Evolutionary conservation across 345 rosid species (phyloP).

Genomic region (sweet orange (Citrus sinensis)): DNA sequence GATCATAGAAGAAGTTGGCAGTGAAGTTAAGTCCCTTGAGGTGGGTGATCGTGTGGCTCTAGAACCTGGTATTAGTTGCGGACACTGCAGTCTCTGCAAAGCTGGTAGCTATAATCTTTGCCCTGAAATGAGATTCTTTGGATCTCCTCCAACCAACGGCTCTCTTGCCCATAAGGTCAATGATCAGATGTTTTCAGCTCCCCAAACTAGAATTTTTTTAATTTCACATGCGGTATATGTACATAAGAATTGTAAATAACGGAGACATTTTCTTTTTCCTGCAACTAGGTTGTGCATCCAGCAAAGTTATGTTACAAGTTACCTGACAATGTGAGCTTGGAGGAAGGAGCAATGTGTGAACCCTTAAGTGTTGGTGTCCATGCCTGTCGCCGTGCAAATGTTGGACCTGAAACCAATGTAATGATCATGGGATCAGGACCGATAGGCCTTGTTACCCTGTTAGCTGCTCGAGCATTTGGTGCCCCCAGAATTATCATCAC

Average conservation of each 20-base stretch:
- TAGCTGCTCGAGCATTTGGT: constrained; percentile 65
- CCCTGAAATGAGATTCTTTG: constrained; percentile 63
- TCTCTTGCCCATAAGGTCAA: constrained; percentile 57
- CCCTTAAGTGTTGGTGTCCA: constrained; percentile 67
- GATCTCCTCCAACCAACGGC: constrained; percentile 66
- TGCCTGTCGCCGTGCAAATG: constrained; percentile 52
- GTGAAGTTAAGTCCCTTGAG: constrained; percentile 43
- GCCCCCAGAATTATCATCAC: constrained; percentile 46
- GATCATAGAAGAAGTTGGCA: constrained; percentile 56
- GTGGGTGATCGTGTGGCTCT: constrained; percentile 58
- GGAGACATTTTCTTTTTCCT: neutral
- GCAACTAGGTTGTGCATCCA: constrained; percentile 57
- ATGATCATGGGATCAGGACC: constrained; percentile 69
- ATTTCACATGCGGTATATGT: neutral
- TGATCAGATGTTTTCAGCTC: constrained; percentile 1
- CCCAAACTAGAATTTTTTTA: neutral
- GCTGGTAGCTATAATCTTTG: constrained; percentile 64
- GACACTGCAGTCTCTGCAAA: constrained; percentile 45
- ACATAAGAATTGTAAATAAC: neutral
- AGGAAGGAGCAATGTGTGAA: constrained; percentile 79
- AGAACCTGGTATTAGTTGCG: constrained; percentile 67
- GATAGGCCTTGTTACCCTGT: constrained; percentile 50
- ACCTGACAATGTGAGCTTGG: constrained; percentile 61
- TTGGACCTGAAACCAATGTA: constrained; percentile 48
- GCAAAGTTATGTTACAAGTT: constrained; percentile 54